Base-by-base conservation (phyloP, 1,284 basidiomycete species). In the Peniophora sp. region DNA sequence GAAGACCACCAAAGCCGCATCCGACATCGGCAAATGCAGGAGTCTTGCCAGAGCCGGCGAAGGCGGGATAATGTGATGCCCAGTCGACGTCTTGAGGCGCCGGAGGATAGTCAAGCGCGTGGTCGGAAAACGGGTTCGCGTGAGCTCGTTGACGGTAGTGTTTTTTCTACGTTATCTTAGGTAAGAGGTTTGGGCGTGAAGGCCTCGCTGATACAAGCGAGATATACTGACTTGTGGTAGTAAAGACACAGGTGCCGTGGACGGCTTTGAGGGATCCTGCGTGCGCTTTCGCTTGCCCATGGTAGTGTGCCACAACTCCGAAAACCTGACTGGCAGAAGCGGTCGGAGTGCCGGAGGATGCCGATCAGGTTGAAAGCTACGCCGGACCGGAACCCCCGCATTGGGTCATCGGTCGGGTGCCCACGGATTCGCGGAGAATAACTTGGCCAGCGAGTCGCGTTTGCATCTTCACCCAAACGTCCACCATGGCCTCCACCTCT, bases 21-120 rank as follows among this genome's bases (percentile, higher is more conserved):
- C 97, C 97, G 20, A 99, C 83, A 68, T 99, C 97, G 2, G 92
- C 96, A 64, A 96, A 97, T 68, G 96, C 93, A 35, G 97, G 95
- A 12, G 72, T 69, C 63, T 85, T 84, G 20, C 70, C 73, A 3
- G 76, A 65, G 42, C 60, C 68, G 18, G 73, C 67, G 65, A 84
- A 88, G 35, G 79, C 75, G 2, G 96, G 96, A 68, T 86, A 99
- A 68, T 97, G 92, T 15, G 71, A 68, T 10, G 75, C 70, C 94
- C 95, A 97, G 69, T 97, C 85, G 71, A 97, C 86, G 50, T 75
- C 69, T 17, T 73, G 68, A 0, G 96, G 95, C 10, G 82, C 80
- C n/a, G 79, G 55, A 1, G 97, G 97, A 65, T 98, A 99, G 55
- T 86, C 84, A 47, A 99, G 79, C 22, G 83, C 77, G 69, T 99